Base-by-base conservation (phyloP, 371 early-diverging fungal species). In the Mortierella sp. region DNA sequence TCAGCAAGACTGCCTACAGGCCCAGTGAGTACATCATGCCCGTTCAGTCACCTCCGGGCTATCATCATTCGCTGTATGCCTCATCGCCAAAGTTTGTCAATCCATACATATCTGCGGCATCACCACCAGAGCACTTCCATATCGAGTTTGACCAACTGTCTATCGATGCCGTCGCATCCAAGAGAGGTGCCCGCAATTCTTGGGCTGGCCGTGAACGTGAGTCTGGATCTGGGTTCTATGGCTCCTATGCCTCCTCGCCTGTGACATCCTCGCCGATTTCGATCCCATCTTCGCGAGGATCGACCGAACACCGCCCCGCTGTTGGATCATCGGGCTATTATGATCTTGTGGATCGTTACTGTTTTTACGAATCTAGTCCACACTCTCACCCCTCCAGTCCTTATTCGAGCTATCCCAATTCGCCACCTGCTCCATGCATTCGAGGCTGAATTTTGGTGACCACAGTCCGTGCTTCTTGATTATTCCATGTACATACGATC, bases 301-400 rank as follows among this genome's bases (percentile, higher is more conserved):
- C 64, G 50, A 6, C 49, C 19, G 24, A 50, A 42, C 72, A 34
- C 4, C 37, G 57, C 19, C 54, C 56, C 9, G 64, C 62, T n/a
- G 56, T 75, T 15, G 75, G 70, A 21, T 79, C 79, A 2, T 54
- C 79, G 9, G 50, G 72, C 34, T 87, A 87, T 54, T 78, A 75
- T 65, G 86, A 86, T 47, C 70, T 87, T 56, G 84, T 87, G 2
- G 83, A 84, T 68, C 86, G 85, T 66, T 87, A 87, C 61, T 87
- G 88, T 63, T 87, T 87, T 55, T 87, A 85, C 53, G 66, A 69
- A 50, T 69, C 80, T 5, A 83, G 80, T 56, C 73, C 70, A 8
- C 79, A 76, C 46, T 61, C 72, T 47, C 60, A 56, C 50, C 64
- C 57, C 1, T 78, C 65, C 30, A 72, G 70, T 50, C 62, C 67